phyloP scores from a whole-genome alignment of 306 rosid genomes.

The Leucaena leucocephala region DNA sequence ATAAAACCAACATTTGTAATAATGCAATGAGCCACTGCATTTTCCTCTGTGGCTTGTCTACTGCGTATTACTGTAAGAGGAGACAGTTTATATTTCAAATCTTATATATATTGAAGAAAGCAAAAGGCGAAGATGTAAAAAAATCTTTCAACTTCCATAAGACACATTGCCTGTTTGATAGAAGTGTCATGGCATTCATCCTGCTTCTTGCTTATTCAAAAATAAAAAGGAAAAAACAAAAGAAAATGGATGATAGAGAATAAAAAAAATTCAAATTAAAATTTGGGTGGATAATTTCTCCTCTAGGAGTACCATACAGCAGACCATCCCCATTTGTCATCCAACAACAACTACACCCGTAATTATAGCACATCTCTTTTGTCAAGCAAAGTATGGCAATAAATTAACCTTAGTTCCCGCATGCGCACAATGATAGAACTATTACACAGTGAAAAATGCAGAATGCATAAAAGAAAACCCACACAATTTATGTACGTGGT shows the following conservation, averaged over 20 bases:
- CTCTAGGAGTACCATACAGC: not conserved
- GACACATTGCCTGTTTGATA: not conserved
- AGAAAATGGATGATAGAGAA: not conserved
- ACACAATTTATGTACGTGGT: constrained; percentile 1
- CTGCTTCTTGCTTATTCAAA: not conserved
- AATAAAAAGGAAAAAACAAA: not conserved
- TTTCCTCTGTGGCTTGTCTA: not conserved
- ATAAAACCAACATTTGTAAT: not conserved
- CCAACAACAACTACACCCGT: not conserved
- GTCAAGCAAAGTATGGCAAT: not conserved
- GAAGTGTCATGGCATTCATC: not conserved
- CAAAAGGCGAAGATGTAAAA: not conserved
- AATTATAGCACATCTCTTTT: not conserved
- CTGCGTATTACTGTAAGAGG: not conserved
- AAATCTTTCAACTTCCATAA: not conserved
- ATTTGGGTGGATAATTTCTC: not conserved
- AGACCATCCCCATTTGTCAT: not conserved
- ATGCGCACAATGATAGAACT: constrained; percentile 9
- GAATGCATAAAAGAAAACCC: constrained; percentile 6
- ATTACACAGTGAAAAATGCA: constrained; percentile 28
- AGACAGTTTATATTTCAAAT: not conserved
- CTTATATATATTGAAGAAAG: not conserved
- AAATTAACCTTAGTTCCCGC: not conserved
- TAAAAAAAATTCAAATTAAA: not conserved
- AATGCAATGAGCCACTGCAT: constrained; percentile 10